Evolutionary conservation across 2,329 filamentous ascomycete genomes (phyloP).

Genomic region (Claviceps sp.): DNA sequence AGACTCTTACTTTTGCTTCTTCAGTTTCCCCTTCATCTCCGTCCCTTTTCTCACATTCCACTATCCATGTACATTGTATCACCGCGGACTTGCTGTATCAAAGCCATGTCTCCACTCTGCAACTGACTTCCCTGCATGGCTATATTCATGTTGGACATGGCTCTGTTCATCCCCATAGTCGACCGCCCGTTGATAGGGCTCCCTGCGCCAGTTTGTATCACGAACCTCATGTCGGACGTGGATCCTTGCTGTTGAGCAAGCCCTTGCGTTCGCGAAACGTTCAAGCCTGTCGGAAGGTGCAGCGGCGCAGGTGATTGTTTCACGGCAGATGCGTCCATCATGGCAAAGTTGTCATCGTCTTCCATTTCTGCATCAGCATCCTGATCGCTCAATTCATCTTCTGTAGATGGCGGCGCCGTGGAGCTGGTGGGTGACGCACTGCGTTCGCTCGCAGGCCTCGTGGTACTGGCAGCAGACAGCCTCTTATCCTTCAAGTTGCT

Average conservation of each 20-base stretch:
- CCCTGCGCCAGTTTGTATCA: slow-evolving; percentile 27
- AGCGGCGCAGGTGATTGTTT: slow-evolving; percentile 24
- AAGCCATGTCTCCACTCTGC: slow-evolving; percentile 29
- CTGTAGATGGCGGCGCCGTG: slow-evolving; percentile 25
- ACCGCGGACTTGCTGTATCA: slow-evolving; percentile 32
- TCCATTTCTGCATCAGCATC: slow-evolving; percentile 40
- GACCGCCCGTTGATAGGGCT: slow-evolving; percentile 20
- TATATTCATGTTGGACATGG: slow-evolving; percentile 33
- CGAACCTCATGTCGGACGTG: slow-evolving; percentile 24
- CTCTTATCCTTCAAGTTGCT: slow-evolving; percentile 11
- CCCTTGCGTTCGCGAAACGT: slow-evolving; percentile 28
- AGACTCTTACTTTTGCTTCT: background rate
- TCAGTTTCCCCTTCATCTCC: background rate
- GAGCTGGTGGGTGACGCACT: slow-evolving; percentile 18
- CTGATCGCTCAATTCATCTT: slow-evolving; percentile 22
- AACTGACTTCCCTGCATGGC: slow-evolving; percentile 25
- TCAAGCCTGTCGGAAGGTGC: slow-evolving; percentile 28
- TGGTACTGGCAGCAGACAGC: slow-evolving; percentile 22
- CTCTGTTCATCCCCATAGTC: slow-evolving; percentile 27
- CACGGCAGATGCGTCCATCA: slow-evolving; percentile 29
- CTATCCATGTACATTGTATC: slow-evolving; percentile 40
- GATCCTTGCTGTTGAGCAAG: slow-evolving; percentile 20
- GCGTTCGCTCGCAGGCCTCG: slow-evolving; percentile 20
- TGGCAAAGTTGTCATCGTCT: slow-evolving; percentile 41
- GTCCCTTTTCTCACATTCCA: background rate